Percentiles rank a stretch among this genome's conserved stretches.
Evolutionary conservation across 176 grass and related monocot species (phyloP).

Genomic region (bread wheat (Triticum aestivum)): IWGSC_CS_RefSeq_v2.1 NC_057796.1:169689805-169690304

Average conservation of each 20-base stretch:
- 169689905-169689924: slow-evolving; percentile 84
- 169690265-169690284: background rate
- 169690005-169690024: background rate
- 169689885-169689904: slow-evolving; percentile 97
- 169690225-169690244: background rate
- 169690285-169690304: background rate
- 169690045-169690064: background rate
- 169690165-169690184: slow-evolving; percentile 99
- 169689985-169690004: slow-evolving; percentile 75
- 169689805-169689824: background rate
- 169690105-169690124: slow-evolving; percentile 99
- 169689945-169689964: slow-evolving; percentile 97
- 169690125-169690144: slow-evolving; percentile 96
- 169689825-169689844: background rate
- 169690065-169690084: background rate
- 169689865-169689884: slow-evolving; percentile 96
- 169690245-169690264: background rate
- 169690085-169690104: slow-evolving; percentile 45
- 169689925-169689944: slow-evolving; percentile 97
- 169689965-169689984: slow-evolving; percentile 85
- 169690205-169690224: slow-evolving; percentile 20
- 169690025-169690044: slow-evolving; percentile 11
- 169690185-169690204: slow-evolving; percentile 78
- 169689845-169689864: slow-evolving; percentile 78
- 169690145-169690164: slow-evolving; percentile 94